Evolutionary conservation across 768 basidiomycete species (phyloP), one percentile per base, ranked within the genome.

Genomic region (Phlebiopsis gigantea): DNA sequence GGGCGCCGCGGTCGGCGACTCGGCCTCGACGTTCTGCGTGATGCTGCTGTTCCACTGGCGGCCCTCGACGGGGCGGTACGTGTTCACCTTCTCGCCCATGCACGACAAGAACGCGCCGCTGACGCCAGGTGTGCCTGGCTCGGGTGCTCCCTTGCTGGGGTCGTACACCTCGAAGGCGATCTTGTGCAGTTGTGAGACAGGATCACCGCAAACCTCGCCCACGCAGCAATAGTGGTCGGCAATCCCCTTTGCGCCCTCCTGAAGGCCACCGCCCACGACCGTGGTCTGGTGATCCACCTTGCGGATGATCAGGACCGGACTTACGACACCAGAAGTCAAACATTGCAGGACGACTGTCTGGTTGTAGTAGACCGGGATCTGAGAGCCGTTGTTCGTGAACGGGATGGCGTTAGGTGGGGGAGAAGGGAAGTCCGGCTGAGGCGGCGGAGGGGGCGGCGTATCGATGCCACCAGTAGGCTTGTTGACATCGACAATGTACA

Each of bases 401-500:
- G 89, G 77, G 49, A 96, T 92, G 5, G 91, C 93, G 61, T 94
- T 93, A 12, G 92, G 88, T 24, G 95, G 93, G 29, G 91, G 90
- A 0, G 88, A 88, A 5, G 96, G 96, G 69, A 93, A 98, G 61
- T 93, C 93, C 0, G 87, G 83, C 54, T 92, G 88, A 0, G 85
- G 88, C 3, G 90, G 88, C 15, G 90, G 89, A 0, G 88, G 88
- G 4, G 88, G 85, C 5, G 88, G 84, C 29, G 84, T 78, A 63
- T 90, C 88, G 50, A 88, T 83, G 14, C 85, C 85, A 26, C 86
- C 86, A 19, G 82, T 79, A 19, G 92, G 88, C 66, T 88, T 88
- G 73, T 83, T 87, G 60, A 93, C 90, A 70, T 98, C 94, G 60
- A 97, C 94, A 60, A 97, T 93, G 76, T 97, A 98, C 81, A 98